Percentiles rank a stretch among this genome's conserved stretches.
These are phyloP conservation scores for Astragalus glycyphyllos DNA, from an alignment of 306 rosid species.

Conservation along the genomic window DNA sequence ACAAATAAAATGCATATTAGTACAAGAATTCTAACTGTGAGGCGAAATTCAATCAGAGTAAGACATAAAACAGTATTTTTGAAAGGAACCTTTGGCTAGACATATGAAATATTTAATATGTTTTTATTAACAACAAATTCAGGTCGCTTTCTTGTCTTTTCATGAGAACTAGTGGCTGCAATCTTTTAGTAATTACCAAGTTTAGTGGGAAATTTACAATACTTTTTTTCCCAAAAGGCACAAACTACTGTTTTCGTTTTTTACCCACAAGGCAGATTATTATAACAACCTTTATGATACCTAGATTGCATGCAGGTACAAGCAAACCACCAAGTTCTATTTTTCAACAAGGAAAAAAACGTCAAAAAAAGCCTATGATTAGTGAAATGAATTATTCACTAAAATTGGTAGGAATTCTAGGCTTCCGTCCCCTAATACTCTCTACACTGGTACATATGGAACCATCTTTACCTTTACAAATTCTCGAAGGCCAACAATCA, in stretches of 20 bases:
- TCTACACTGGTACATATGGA: conserved; percentile 10
- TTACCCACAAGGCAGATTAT: conserved; percentile 24
- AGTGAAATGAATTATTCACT: conserved; percentile 25
- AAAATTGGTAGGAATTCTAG: background rate
- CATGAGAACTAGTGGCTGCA: conserved; percentile 13
- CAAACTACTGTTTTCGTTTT: conserved; percentile 22
- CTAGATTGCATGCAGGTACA: conserved; percentile 9
- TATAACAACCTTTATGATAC: conserved; percentile 26
- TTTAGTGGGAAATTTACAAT: conserved; percentile 30
- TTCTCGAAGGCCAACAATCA: conserved; percentile 13
- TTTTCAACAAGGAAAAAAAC: background rate
- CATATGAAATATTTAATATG: conserved; percentile 16
- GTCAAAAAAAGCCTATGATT: background rate
- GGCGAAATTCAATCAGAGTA: background rate
- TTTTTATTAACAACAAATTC: conserved; percentile 7
- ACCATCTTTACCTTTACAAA: background rate
- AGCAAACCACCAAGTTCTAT: conserved; percentile 27
- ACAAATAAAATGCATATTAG: conserved; percentile 32
- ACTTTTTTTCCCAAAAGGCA: conserved; percentile 16
- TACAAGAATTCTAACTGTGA: conserved; percentile 10
- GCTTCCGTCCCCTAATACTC: background rate
- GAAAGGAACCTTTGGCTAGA: conserved; percentile 16
- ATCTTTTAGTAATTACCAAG: conserved; percentile 10
- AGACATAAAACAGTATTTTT: conserved; percentile 25
- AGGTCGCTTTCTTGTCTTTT: conserved; percentile 13